These are phyloP conservation scores for Rhododendron griersonianum DNA, from an alignment of 148 eudicot genomes.

Conservation along the genomic window DNA sequence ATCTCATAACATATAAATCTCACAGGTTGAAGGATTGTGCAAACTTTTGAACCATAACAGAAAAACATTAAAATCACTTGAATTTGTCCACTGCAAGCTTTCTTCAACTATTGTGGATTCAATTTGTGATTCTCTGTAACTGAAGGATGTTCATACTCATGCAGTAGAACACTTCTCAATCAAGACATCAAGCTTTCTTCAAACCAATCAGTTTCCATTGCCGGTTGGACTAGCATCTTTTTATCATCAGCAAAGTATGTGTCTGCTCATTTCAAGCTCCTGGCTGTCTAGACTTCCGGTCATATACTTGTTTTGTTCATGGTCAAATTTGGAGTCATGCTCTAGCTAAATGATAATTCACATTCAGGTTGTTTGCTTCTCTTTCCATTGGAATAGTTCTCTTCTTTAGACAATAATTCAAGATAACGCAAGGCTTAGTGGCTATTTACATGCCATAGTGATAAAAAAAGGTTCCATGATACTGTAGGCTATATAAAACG, in stretches of 20 bases:
- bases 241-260: conserved; percentile 47
- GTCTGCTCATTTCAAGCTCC: background rate
- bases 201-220: conserved; percentile 25
- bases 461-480: background rate
- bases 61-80: too few species aligned
- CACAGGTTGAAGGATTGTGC: conserved; percentile 70
- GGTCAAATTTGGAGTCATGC: background rate
- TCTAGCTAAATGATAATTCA: background rate
- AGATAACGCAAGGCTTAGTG: background rate
- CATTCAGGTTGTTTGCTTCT: background rate
- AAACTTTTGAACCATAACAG: conserved; percentile 40
- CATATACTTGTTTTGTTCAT: background rate
- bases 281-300: background rate
- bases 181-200: conserved; percentile 61
- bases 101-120: conserved; percentile 47
- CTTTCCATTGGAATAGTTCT: background rate
- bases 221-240: conserved; percentile 45
- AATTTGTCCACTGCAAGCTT: conserved; percentile 49
- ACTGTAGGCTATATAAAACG: background rate
- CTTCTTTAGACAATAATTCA: background rate
- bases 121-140: conserved; percentile 45
- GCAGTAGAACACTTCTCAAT: conserved; percentile 62
- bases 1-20: background rate
- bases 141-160: conserved; percentile 32
- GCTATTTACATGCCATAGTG: background rate